These are phyloP conservation scores for Eimeria acervulina DNA, from an alignment of 169 alveolate species.

Conservation along the genomic window DNA sequence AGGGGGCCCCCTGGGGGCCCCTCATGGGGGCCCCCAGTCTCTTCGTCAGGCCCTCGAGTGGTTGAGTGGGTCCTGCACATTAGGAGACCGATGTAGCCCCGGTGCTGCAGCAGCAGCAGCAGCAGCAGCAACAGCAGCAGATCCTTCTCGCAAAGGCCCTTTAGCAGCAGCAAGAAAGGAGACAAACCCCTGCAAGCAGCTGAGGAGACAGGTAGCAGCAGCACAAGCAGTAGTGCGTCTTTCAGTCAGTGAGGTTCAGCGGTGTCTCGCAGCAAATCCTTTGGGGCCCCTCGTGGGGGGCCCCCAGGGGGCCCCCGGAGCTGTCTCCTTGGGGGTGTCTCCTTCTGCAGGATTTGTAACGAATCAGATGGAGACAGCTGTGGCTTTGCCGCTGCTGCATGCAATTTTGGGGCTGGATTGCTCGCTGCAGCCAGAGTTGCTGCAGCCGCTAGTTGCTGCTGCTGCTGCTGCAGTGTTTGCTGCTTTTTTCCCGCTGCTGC, in stretches of 20 bases:
- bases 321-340: neutral
- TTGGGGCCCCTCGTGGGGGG: constrained; percentile 8
- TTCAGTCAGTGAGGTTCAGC: neutral
- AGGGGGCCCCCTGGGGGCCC: too few species aligned
- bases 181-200: neutral
- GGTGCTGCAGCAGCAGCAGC: constrained; percentile 46
- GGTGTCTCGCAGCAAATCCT: neutral
- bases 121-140: constrained; percentile 2
- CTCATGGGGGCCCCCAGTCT: constrained; percentile 23
- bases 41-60: constrained; percentile 40
- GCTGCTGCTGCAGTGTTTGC: constrained; percentile 38
- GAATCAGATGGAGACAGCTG: neutral
- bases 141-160: neutral
- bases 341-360: neutral
- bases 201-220: constrained; percentile 30
- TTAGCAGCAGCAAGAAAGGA: neutral
- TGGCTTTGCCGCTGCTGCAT: constrained; percentile 33
- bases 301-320: constrained; percentile 19
- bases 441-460: constrained; percentile 10
- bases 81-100: neutral
- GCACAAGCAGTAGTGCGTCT: neutral
- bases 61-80: neutral
- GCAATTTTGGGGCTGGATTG: constrained; percentile 14
- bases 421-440: constrained; percentile 23
- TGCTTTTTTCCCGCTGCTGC: constrained; percentile 8